Percentiles rank a stretch among this genome's conserved stretches.
These are phyloP conservation scores for Carex littledalei DNA, from an alignment of 176 grass and related monocot species.

Conservation along the genomic window DNA sequence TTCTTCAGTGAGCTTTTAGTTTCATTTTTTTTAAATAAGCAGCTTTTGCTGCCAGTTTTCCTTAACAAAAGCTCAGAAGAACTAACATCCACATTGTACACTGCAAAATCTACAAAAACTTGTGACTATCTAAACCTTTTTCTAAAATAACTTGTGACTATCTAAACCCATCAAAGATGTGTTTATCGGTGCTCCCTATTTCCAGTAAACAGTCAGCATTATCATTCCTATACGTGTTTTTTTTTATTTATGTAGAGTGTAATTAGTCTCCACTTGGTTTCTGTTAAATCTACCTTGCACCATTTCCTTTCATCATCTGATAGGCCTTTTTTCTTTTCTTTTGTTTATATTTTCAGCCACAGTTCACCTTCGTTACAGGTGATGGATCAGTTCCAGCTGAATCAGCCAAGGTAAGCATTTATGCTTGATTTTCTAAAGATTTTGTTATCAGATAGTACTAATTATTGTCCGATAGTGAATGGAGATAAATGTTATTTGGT, in stretches of 20 bases:
- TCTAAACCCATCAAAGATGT: too few species aligned
- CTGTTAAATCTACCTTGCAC: neutral
- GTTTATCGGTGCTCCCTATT: neutral
- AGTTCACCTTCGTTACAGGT: slow-evolving; percentile 70
- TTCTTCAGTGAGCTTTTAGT: neutral
- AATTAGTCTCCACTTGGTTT: neutral
- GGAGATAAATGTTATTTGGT: neutral
- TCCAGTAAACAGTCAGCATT: neutral
- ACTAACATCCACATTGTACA: too few species aligned
- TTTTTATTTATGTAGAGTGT: neutral
- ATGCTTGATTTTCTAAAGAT: neutral
- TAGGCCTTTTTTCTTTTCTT: neutral
- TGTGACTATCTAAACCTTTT: too few species aligned
- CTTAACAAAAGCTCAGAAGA: too few species aligned
- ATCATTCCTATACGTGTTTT: neutral
- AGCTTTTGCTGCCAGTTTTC: too few species aligned
- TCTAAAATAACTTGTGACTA: too few species aligned
- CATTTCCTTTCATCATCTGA: neutral
- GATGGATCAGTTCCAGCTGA: slow-evolving; percentile 89
- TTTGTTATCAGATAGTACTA: neutral
- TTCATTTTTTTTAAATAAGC: neutral
- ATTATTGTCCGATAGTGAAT: neutral
- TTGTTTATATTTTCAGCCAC: slow-evolving; percentile 38
- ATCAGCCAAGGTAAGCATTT: slow-evolving; percentile 77
- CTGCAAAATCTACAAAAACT: too few species aligned